A percentile compares a stretch with the other conserved stretches of the same genome.
These are phyloP conservation scores for Cornus florida DNA, from an alignment of 148 eudicot species.

Conservation along the genomic window DNA sequence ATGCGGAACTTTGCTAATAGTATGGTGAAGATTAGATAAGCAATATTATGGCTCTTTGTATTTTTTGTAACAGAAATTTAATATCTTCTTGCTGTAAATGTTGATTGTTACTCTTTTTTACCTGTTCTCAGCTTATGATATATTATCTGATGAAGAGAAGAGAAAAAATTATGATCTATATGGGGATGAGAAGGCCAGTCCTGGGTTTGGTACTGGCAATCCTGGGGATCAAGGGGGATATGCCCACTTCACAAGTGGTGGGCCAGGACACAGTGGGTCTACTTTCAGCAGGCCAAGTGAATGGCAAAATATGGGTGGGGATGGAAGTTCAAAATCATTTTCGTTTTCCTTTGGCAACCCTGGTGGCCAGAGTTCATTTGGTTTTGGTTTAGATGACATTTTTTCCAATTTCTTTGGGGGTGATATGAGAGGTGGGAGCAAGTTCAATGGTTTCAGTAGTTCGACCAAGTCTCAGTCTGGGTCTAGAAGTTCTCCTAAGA, in stretches of 20 bases:
- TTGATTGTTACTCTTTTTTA: slow-evolving; percentile 11
- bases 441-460: slow-evolving; percentile 56
- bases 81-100: background rate
- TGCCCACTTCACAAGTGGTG: slow-evolving; percentile 68
- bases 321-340: slow-evolving; percentile 62
- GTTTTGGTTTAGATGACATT: slow-evolving; percentile 74
- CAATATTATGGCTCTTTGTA: background rate
- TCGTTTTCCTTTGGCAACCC: slow-evolving; percentile 92
- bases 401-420: slow-evolving; percentile 83
- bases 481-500: slow-evolving; percentile 41
- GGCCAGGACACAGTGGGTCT: slow-evolving; percentile 66
- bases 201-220: slow-evolving; percentile 70
- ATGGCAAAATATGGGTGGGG: slow-evolving; percentile 81
- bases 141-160: slow-evolving; percentile 84
- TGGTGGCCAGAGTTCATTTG: slow-evolving; percentile 54
- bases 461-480: slow-evolving; percentile 55
- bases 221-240: slow-evolving; percentile 59
- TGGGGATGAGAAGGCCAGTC: slow-evolving; percentile 80
- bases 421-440: slow-evolving; percentile 52
- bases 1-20: background rate
- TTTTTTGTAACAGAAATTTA: background rate
- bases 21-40: background rate
- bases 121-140: slow-evolving; percentile 74
- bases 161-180: slow-evolving; percentile 91
- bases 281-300: slow-evolving; percentile 50